Conservation (phyloP, 106 monocot genomes). For the Posidonia australis region DNA sequence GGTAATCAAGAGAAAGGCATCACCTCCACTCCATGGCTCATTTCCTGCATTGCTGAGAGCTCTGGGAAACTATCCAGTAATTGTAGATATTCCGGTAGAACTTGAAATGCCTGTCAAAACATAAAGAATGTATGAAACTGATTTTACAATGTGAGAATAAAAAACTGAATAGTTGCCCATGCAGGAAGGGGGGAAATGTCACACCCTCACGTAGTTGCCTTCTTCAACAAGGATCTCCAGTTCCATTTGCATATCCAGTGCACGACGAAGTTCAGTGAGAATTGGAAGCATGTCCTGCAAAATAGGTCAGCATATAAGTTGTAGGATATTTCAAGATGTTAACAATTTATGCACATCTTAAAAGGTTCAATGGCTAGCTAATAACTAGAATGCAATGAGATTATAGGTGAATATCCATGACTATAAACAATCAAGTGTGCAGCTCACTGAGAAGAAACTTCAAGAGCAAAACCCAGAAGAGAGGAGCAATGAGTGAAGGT, state of each 20-base stretch:
- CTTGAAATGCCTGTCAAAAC: slow-evolving; percentile 73
- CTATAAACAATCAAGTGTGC: too few species aligned
- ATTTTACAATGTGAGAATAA: not conserved
- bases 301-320: not conserved
- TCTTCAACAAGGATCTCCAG: slow-evolving; percentile 72
- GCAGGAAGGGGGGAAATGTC: slow-evolving; percentile 6
- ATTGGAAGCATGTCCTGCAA: slow-evolving; percentile 89
- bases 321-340: not conserved
- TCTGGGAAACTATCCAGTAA: slow-evolving; percentile 81
- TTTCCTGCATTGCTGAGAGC: slow-evolving; percentile 69
- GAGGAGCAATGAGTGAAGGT: not conserved
- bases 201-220: slow-evolving; percentile 71
- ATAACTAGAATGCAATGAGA: too few species aligned
- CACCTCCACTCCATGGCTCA: slow-evolving; percentile 85
- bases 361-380: not conserved
- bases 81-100: slow-evolving; percentile 90
- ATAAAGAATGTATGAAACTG: slow-evolving; percentile 2
- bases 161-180: not conserved
- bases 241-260: slow-evolving; percentile 76
- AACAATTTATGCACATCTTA: not conserved
- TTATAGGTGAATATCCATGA: too few species aligned
- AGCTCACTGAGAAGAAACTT: too few species aligned
- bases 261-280: slow-evolving; percentile 81
- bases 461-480: not conserved
- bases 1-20: not conserved